These are phyloP conservation scores for Entomortierella lignicola DNA, from an alignment of 192 early-diverging fungal species.

Conservation along the genomic window DNA sequence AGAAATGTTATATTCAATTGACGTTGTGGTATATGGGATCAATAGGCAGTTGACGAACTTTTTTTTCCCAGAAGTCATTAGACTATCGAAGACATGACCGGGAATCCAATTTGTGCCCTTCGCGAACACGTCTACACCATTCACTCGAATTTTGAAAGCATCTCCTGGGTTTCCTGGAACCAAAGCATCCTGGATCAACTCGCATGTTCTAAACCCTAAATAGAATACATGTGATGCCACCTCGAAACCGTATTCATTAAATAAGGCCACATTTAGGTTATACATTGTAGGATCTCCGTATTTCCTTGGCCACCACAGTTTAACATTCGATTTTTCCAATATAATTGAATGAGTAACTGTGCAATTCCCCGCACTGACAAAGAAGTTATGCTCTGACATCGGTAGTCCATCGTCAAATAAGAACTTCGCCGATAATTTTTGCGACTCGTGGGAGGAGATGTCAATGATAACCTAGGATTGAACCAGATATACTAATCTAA, in stretches of 20 bases:
- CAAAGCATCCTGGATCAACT: slow-evolving; percentile 51
- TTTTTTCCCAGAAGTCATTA: slow-evolving; percentile 31
- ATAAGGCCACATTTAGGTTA: background rate
- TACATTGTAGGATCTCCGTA: slow-evolving; percentile 23
- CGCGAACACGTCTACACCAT: slow-evolving; percentile 56
- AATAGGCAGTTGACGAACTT: background rate
- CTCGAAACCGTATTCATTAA: background rate
- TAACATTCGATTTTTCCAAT: background rate
- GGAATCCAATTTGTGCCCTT: slow-evolving; percentile 73
- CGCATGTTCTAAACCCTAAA: slow-evolving; percentile 48
- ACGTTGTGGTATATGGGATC: background rate
- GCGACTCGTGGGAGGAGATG: background rate
- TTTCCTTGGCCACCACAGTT: slow-evolving; percentile 36
- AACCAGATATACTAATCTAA: background rate
- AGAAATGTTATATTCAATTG: too few species aligned
- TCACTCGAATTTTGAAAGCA: slow-evolving; percentile 63
- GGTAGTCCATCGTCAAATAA: background rate
- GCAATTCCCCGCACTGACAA: background rate
- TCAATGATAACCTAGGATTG: background rate
- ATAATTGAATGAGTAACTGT: background rate
- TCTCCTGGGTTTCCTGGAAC: slow-evolving; percentile 21
- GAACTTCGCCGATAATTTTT: background rate
- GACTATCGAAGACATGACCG: slow-evolving; percentile 60
- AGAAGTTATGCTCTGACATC: background rate
- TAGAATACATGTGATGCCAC: slow-evolving; percentile 9